These are phyloP conservation scores for Beauveria brongniartii DNA, from an alignment of 2,329 filamentous ascomycete species.

Conservation along the genomic window DNA sequence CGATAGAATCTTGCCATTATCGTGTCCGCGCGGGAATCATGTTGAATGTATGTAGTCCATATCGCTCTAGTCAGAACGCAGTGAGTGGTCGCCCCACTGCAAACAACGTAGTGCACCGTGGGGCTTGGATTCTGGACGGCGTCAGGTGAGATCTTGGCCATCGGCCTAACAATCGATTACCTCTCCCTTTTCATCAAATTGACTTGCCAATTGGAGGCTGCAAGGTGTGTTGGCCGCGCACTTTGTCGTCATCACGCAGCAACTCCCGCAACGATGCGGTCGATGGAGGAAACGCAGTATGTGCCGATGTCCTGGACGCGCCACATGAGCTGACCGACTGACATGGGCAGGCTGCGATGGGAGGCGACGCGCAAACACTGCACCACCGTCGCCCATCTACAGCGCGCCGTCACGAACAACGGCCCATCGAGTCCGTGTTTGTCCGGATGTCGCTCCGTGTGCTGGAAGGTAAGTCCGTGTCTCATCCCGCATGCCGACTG, in stretches of 20 bases:
- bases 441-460: constrained; percentile 72
- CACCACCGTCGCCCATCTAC: constrained; percentile 52
- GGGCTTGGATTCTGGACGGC: background rate
- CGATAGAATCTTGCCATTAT: too few species aligned
- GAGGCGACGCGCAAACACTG: constrained; percentile 51
- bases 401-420: constrained; percentile 54
- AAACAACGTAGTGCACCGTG: background rate
- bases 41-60: too few species aligned
- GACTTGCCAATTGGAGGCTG: background rate
- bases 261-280: constrained; percentile 22
- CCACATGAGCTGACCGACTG: constrained; percentile 5
- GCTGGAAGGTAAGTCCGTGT: constrained; percentile 65
- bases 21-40: too few species aligned
- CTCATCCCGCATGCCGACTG: background rate
- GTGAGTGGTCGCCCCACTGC: constrained; percentile 2
- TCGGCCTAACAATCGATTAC: background rate
- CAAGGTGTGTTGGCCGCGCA: background rate
- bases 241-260: background rate
- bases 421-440: constrained; percentile 55
- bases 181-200: background rate
- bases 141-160: constrained; percentile 6
- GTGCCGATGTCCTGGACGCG: constrained; percentile 14
- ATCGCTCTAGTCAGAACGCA: too few species aligned
- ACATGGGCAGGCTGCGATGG: constrained; percentile 55
- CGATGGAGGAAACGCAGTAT: constrained; percentile 31